phyloP scores from a whole-genome alignment of 2,329 filamentous ascomycete genomes.

The Tolypocladium tropicale region DNA sequence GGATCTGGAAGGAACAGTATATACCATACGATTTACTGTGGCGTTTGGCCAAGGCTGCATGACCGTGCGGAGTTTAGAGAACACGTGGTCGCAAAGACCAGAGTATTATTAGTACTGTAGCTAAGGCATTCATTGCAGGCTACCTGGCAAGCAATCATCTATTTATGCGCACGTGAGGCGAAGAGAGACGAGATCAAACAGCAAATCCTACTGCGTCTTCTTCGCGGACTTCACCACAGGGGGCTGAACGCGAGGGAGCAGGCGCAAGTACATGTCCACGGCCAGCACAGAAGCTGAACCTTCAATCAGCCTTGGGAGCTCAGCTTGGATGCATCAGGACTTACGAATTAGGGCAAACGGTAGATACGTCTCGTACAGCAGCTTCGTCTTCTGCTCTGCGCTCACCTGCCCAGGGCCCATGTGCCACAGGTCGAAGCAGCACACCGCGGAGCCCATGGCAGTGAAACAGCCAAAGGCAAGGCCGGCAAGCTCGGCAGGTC shows the following conservation, averaged over 20 bases:
- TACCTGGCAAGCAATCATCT: neutral
- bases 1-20: neutral
- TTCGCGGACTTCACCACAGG: constrained; percentile 27
- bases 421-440: constrained; percentile 37
- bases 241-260: constrained; percentile 31
- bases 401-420: constrained; percentile 38
- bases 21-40: neutral
- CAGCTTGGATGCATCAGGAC: constrained; percentile 12
- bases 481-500: constrained; percentile 35
- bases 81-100: neutral
- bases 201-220: neutral
- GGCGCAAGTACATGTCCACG: constrained; percentile 43
- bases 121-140: too few species aligned
- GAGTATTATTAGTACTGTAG: too few species aligned
- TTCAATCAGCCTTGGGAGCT: neutral
- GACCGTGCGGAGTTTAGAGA: neutral
- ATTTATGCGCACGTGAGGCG: too few species aligned
- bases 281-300: constrained; percentile 36
- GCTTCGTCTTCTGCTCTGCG: constrained; percentile 30
- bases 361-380: constrained; percentile 39
- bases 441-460: constrained; percentile 39
- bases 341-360: constrained; percentile 44
- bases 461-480: constrained; percentile 42
- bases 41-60: neutral
- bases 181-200: too few species aligned